phyloP scores from a whole-genome alignment of 495 filamentous ascomycete species.

The Neurospora cerealis region DNA sequence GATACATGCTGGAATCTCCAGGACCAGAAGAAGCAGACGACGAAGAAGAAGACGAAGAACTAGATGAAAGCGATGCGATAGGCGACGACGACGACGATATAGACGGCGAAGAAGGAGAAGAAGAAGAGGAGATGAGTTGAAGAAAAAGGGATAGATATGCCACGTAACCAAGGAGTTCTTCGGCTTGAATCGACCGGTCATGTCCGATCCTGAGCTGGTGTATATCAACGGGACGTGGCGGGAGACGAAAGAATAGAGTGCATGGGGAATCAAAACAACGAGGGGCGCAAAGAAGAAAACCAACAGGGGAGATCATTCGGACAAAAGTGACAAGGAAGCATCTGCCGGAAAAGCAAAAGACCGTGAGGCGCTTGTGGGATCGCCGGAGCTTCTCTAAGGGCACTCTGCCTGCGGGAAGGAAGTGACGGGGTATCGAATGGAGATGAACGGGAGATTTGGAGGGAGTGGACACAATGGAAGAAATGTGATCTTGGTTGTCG shows the following conservation, averaged over 20 bases:
- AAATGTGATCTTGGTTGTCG: neutral
- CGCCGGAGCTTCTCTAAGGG: neutral
- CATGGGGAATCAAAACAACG: neutral
- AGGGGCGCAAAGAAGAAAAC: neutral
- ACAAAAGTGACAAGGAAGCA: neutral
- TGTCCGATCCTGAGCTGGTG: neutral
- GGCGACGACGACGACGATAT: conserved; percentile 15
- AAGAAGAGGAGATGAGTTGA: neutral
- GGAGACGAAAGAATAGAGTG: neutral
- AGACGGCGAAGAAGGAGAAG: conserved; percentile 7
- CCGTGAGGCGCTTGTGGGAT: neutral
- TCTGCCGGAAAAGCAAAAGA: neutral
- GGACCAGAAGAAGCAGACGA: conserved; percentile 13
- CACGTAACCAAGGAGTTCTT: neutral
- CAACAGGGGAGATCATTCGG: neutral
- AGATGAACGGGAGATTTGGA: neutral
- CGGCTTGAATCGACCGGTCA: neutral
- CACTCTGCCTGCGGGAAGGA: neutral
- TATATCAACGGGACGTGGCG: neutral
- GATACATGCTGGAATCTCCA: conserved; percentile 29
- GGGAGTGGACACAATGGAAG: neutral
- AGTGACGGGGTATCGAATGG: neutral
- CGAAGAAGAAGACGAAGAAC: conserved; percentile 10
- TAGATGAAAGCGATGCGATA: conserved; percentile 10
- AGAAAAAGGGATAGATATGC: neutral